phyloP scores from a whole-genome alignment of 768 basidiomycete genomes.

The Tylopilus subfusipes region DNA sequence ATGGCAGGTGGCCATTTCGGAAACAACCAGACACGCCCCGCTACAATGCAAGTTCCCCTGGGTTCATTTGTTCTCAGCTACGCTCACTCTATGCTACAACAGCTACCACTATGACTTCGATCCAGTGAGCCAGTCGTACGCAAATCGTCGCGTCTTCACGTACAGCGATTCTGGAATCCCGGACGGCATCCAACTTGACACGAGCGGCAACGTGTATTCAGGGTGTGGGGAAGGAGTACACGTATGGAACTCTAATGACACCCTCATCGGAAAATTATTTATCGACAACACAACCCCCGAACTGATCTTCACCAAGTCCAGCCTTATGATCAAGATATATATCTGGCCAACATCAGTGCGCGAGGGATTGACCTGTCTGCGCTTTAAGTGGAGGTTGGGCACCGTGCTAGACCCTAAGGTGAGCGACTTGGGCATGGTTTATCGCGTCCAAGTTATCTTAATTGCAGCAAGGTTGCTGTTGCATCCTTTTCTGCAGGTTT shows the following conservation, averaged over 20 bases:
- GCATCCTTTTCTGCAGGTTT: too few species aligned
- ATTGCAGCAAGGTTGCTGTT: too few species aligned
- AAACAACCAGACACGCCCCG: too few species aligned
- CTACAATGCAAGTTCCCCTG: too few species aligned
- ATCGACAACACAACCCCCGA: conserved; percentile 29
- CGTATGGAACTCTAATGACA: not conserved
- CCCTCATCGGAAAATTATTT: not conserved
- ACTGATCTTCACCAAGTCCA: conserved; percentile 39
- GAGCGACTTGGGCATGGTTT: too few species aligned
- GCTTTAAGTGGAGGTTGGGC: conserved; percentile 1
- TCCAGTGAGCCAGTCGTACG: conserved; percentile 47
- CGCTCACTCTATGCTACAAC: not conserved
- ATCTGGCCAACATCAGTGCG: conserved; percentile 36
- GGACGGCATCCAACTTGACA: conserved; percentile 69
- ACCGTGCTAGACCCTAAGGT: too few species aligned
- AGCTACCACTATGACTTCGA: conserved; percentile 73
- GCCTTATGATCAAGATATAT: conserved; percentile 38
- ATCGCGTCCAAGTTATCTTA: too few species aligned
- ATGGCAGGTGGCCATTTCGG: too few species aligned
- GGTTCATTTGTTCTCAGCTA: not conserved
- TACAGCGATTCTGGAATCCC: conserved; percentile 67
- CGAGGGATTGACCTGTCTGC: conserved; percentile 21
- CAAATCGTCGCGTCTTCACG: conserved; percentile 65
- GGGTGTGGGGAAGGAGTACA: too few species aligned
- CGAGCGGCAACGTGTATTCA: conserved; percentile 62